phyloP scores from a whole-genome alignment of 2,329 filamentous ascomycete species.

The Hypoxylon sp. region DNA sequence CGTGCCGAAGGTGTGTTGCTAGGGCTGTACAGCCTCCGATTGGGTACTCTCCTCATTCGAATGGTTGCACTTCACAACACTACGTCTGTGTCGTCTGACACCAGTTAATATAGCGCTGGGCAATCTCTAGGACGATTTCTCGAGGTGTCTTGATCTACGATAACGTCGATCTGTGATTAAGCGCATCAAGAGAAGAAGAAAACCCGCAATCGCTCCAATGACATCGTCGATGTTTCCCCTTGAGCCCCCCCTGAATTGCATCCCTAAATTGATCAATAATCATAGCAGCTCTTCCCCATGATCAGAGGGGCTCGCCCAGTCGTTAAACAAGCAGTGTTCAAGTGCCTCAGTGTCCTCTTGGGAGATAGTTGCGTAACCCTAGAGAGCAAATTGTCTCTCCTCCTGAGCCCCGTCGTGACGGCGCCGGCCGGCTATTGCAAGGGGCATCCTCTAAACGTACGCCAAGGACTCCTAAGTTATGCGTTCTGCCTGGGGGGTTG shows the following conservation, averaged over 20 bases:
- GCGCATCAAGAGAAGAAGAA: slow-evolving; percentile 5
- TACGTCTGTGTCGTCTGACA: slow-evolving; percentile 25
- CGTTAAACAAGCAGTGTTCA: background rate
- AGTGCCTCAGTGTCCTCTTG: background rate
- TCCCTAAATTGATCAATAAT: slow-evolving; percentile 15
- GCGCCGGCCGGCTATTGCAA: slow-evolving; percentile 1
- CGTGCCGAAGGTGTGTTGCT: slow-evolving; percentile 1
- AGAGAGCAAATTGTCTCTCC: slow-evolving; percentile 2
- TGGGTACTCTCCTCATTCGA: slow-evolving; percentile 7
- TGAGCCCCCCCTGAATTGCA: slow-evolving; percentile 6
- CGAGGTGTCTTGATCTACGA: slow-evolving; percentile 1
- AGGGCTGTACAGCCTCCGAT: slow-evolving; percentile 9
- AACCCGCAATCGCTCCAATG: background rate
- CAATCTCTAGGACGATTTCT: slow-evolving; percentile 11
- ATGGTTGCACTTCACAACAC: slow-evolving; percentile 24
- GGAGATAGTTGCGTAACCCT: background rate
- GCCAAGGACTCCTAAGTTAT: slow-evolving; percentile 4
- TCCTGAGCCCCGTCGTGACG: background rate
- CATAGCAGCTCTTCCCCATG: background rate
- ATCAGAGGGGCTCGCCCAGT: background rate
- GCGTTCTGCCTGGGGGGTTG: slow-evolving; percentile 10
- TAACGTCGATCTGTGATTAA: slow-evolving; percentile 3
- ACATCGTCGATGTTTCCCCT: slow-evolving; percentile 14
- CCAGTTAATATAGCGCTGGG: slow-evolving; percentile 17
- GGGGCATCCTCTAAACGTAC: background rate